phyloP scores from a whole-genome alignment of 208 protist species.

The Kentomonas sorsogonicus region DNA sequence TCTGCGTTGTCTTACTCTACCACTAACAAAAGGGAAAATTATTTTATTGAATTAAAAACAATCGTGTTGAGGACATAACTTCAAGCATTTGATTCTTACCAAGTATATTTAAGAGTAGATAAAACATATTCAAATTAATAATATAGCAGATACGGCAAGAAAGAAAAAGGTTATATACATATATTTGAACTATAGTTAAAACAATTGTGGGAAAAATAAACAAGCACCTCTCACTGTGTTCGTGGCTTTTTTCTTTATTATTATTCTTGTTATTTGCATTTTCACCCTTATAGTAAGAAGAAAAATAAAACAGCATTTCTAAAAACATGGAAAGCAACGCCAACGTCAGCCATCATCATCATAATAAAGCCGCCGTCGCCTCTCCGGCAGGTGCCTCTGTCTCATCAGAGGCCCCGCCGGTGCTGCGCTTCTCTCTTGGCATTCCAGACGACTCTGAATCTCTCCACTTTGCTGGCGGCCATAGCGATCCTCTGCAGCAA shows the following conservation, averaged over 20 bases:
- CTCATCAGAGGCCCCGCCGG: no score
- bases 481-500: no score
- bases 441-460: no score
- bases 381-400: no score
- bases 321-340: no score
- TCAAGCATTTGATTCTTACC: background rate
- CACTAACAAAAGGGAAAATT: background rate
- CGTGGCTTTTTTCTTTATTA: slow-evolving; percentile 3
- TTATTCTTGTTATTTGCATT: background rate
- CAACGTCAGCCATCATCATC: no score
- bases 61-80: background rate
- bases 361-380: no score
- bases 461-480: no score
- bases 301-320: no score
- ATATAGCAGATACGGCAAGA: background rate
- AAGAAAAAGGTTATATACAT: background rate
- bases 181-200: background rate
- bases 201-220: background rate
- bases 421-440: no score
- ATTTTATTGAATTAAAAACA: slow-evolving; percentile 1
- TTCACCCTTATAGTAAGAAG: background rate
- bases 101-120: background rate
- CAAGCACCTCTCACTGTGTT: background rate
- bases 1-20: slow-evolving; percentile 6
- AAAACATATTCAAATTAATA: background rate